Conservation (phyloP, 2,329 filamentous ascomycete genomes). For the Pseudogymnoascus sp. region DNA sequence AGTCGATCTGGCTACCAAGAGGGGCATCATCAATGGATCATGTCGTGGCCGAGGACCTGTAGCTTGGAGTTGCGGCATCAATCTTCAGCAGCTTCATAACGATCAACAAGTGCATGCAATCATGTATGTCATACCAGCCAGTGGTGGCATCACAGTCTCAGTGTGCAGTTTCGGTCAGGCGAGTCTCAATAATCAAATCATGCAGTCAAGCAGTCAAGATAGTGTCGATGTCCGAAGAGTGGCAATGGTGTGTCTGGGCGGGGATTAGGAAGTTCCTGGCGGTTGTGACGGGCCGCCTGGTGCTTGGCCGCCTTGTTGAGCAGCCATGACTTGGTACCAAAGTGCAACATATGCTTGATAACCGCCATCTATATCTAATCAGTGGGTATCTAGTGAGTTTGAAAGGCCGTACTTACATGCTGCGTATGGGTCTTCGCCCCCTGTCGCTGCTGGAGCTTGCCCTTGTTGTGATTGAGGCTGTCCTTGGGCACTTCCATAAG, state of each 20-base stretch:
- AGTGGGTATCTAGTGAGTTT: slow-evolving; percentile 23
- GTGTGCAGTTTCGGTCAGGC: slow-evolving; percentile 10
- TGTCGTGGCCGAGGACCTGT: background rate
- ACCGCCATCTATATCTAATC: slow-evolving; percentile 55
- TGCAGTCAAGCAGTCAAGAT: slow-evolving; percentile 29
- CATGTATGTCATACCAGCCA: slow-evolving; percentile 19
- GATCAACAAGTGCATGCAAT: slow-evolving; percentile 16
- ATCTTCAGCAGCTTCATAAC: slow-evolving; percentile 8
- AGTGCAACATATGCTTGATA: slow-evolving; percentile 74
- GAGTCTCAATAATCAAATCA: slow-evolving; percentile 24
- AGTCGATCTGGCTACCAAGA: slow-evolving; percentile 1
- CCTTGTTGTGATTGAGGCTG: slow-evolving; percentile 39
- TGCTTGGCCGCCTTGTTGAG: slow-evolving; percentile 37
- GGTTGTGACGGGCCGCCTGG: slow-evolving; percentile 34
- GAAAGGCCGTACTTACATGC: slow-evolving; percentile 48
- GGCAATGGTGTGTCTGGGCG: slow-evolving; percentile 15
- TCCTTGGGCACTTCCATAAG: slow-evolving; percentile 33
- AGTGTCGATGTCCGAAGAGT: slow-evolving; percentile 23
- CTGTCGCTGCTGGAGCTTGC: slow-evolving; percentile 38
- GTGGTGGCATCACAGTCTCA: slow-evolving; percentile 10
- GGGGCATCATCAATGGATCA: slow-evolving; percentile 8
- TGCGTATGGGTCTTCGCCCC: slow-evolving; percentile 63
- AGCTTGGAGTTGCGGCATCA: slow-evolving; percentile 7
- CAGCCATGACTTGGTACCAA: slow-evolving; percentile 68
- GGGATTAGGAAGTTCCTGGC: slow-evolving; percentile 33